phyloP scores from a whole-genome alignment of 768 basidiomycete genomes.

The Rhodotorula toruloides region DNA sequence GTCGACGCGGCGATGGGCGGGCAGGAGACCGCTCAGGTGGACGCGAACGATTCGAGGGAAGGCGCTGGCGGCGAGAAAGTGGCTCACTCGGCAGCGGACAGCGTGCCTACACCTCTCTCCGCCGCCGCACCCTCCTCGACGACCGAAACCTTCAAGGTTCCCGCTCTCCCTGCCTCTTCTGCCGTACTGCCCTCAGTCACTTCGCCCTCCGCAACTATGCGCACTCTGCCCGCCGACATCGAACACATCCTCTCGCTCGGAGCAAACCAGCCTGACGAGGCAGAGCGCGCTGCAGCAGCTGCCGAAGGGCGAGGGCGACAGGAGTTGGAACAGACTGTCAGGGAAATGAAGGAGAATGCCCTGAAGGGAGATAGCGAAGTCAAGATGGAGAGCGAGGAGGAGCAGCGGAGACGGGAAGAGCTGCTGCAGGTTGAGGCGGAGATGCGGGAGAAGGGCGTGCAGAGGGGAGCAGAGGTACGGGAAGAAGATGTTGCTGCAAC shows the following conservation, averaged over 20 bases:
- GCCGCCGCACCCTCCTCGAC: background rate
- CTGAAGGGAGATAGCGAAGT: background rate
- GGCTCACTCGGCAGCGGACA: too few species aligned
- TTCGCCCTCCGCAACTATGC: slow-evolving; percentile 13
- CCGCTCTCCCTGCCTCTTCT: slow-evolving; percentile 18
- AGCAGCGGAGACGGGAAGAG: background rate
- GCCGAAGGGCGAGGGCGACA: background rate
- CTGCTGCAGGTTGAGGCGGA: slow-evolving; percentile 25
- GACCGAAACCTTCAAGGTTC: slow-evolving; percentile 32
- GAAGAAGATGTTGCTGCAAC: too few species aligned
- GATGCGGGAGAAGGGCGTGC: slow-evolving; percentile 26
- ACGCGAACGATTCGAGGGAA: too few species aligned
- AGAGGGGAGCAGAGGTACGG: slow-evolving; percentile 10
- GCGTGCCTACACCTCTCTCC: background rate
- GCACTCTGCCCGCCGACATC: slow-evolving; percentile 33
- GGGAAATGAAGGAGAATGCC: slow-evolving; percentile 29
- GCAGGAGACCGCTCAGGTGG: too few species aligned
- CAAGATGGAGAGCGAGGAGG: background rate
- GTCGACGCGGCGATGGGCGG: too few species aligned
- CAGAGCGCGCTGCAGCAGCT: background rate
- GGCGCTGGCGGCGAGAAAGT: too few species aligned
- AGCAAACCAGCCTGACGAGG: slow-evolving; percentile 29
- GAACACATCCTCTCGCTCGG: slow-evolving; percentile 36
- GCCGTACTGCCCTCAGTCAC: background rate
- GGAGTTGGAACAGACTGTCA: slow-evolving; percentile 23